phyloP scores from a whole-genome alignment of 495 filamentous ascomycete species.

The Penicillium atrosanguineum region DNA sequence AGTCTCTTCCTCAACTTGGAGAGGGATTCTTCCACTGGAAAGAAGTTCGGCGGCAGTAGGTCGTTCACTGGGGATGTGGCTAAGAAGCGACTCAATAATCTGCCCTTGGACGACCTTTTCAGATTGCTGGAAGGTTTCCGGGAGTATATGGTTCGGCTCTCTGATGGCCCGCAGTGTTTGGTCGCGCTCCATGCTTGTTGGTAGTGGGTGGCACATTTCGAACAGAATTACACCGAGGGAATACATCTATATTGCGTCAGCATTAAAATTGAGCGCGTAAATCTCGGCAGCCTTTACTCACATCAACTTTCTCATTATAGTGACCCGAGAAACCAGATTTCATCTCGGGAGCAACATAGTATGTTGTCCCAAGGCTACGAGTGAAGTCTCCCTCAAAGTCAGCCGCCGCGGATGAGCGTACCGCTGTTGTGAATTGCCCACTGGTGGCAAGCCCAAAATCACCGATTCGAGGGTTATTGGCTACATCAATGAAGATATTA shows the following conservation, averaged over 20 bases:
- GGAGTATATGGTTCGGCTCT: slow-evolving; percentile 64
- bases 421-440: slow-evolving; percentile 65
- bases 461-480: slow-evolving; percentile 88
- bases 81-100: slow-evolving; percentile 78
- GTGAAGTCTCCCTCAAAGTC: slow-evolving; percentile 63
- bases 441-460: slow-evolving; percentile 95
- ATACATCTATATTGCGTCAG: slow-evolving; percentile 67
- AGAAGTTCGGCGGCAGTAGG: slow-evolving; percentile 86
- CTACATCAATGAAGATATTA: slow-evolving; percentile 92
- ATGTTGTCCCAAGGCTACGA: slow-evolving; percentile 87
- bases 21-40: slow-evolving; percentile 80
- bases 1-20: slow-evolving; percentile 89
- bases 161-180: slow-evolving; percentile 69
- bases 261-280: neutral
- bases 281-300: slow-evolving; percentile 36
- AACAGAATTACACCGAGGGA: slow-evolving; percentile 97
- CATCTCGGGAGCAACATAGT: slow-evolving; percentile 93
- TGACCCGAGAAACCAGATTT: slow-evolving; percentile 64
- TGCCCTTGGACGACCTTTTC: slow-evolving; percentile 71
- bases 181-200: slow-evolving; percentile 86
- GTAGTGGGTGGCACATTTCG: slow-evolving; percentile 87
- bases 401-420: slow-evolving; percentile 41
- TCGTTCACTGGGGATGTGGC: slow-evolving; percentile 73
- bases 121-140: slow-evolving; percentile 68
- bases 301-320: slow-evolving; percentile 92